Conservation (phyloP, 2,329 filamentous ascomycete genomes). For the Alternaria burnsii region DNA sequence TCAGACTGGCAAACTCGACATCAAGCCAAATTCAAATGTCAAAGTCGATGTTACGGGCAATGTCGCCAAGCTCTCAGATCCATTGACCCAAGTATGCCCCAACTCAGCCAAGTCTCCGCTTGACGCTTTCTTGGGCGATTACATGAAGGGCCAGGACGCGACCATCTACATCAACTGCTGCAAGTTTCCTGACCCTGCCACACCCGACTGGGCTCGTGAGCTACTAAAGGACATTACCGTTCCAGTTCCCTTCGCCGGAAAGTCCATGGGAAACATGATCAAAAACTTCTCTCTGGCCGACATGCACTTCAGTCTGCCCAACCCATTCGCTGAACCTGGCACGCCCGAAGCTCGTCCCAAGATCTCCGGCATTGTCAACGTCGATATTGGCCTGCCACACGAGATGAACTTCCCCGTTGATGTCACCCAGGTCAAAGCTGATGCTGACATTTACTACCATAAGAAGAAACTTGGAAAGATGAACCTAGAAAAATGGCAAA, state of each 20-base stretch:
- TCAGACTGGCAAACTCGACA: conserved; percentile 69
- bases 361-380: conserved; percentile 84
- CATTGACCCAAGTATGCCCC: conserved; percentile 77
- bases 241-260: conserved; percentile 83
- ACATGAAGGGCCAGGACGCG: conserved; percentile 80
- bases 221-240: conserved; percentile 83
- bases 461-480: conserved; percentile 81
- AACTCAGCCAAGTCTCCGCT: conserved; percentile 81
- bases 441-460: conserved; percentile 82
- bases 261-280: conserved; percentile 81
- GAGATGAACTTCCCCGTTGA: conserved; percentile 88
- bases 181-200: conserved; percentile 68
- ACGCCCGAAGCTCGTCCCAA: conserved; percentile 77
- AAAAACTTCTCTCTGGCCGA: conserved; percentile 86
- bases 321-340: conserved; percentile 78
- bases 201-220: conserved; percentile 83
- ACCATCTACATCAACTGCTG: conserved; percentile 86
- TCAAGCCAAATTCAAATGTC: conserved; percentile 74
- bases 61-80: conserved; percentile 76
- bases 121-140: conserved; percentile 80
- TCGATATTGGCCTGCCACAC: conserved; percentile 78
- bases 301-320: conserved; percentile 85
- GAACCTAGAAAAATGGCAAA: conserved; percentile 82
- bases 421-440: conserved; percentile 78
- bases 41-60: conserved; percentile 74